phyloP scores from a whole-genome alignment of 805 yeast species.

The Ogataea parapolymorpha region DNA sequence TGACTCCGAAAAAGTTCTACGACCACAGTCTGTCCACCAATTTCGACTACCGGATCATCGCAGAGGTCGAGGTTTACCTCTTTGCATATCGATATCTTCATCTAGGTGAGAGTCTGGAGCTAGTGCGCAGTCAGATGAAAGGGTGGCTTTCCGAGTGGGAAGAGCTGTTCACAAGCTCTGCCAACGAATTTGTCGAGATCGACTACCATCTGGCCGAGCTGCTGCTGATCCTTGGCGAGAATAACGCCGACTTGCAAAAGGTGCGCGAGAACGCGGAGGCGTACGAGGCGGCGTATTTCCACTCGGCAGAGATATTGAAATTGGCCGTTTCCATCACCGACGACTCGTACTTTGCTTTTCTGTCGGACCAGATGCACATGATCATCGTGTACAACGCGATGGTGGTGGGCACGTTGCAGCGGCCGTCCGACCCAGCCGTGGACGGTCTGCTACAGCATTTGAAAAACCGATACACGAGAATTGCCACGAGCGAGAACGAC shows the following conservation, averaged over 20 bases:
- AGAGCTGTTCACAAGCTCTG: constrained; percentile 63
- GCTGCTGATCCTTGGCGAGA: constrained; percentile 35
- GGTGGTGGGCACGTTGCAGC: constrained; percentile 30
- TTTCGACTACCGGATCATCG: constrained; percentile 80
- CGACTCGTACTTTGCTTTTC: constrained; percentile 60
- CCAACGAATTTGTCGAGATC: constrained; percentile 70
- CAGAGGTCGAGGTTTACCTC: constrained; percentile 63
- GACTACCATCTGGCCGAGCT: constrained; percentile 62
- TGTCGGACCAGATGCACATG: constrained; percentile 69
- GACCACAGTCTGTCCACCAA: constrained; percentile 61
- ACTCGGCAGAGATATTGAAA: constrained; percentile 41
- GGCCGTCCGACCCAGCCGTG: constrained; percentile 2
- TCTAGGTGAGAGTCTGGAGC: constrained; percentile 18
- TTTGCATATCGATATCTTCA: constrained; percentile 59
- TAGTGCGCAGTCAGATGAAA: constrained; percentile 39
- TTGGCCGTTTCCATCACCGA: constrained; percentile 35
- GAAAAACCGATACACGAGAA: constrained; percentile 3
- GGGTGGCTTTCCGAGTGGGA: constrained; percentile 71
- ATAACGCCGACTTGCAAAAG: constrained; percentile 5
- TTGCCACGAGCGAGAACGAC: constrained; percentile 4
- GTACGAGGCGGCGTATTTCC: constrained; percentile 34
- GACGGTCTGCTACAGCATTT: neutral
- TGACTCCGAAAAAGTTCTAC: constrained; percentile 35
- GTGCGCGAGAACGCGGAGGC: constrained; percentile 11
- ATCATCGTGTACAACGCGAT: constrained; percentile 43